Percentiles rank a stretch among this genome's conserved stretches.
Evolutionary conservation across 129 eudicot species (phyloP).

Genomic region (Flaveria brownii): DNA sequence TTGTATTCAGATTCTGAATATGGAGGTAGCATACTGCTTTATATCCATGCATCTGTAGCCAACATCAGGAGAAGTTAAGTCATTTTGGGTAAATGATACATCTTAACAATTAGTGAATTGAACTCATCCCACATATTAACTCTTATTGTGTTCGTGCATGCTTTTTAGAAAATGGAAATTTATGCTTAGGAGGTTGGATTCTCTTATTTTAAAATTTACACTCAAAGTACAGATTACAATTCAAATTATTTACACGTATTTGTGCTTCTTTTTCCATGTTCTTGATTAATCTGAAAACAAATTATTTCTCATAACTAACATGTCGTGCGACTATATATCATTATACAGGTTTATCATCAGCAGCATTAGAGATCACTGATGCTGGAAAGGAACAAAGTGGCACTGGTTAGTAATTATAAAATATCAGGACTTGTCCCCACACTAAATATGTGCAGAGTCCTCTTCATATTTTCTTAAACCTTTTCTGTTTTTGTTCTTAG

Average conservation of each 20-base stretch:
- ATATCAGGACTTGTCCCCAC: constrained; percentile 3
- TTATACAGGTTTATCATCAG: constrained; percentile 69
- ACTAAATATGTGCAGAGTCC: background rate
- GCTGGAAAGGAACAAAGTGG: constrained; percentile 56
- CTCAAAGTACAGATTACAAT: background rate
- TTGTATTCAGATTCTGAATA: constrained; percentile 95
- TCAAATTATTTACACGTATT: background rate
- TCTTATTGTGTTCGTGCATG: background rate
- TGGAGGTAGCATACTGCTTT: constrained; percentile 56
- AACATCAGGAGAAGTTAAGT: background rate
- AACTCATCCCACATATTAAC: background rate
- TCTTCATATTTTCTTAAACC: background rate
- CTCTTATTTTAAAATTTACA: background rate
- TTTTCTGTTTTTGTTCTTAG: background rate
- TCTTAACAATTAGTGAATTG: background rate
- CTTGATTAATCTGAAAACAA: background rate
- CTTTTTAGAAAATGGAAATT: background rate
- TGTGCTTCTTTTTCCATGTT: background rate
- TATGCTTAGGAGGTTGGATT: constrained; percentile 4
- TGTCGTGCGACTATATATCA: background rate
- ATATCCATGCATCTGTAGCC: background rate
- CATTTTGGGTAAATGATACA: background rate
- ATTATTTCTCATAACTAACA: background rate
- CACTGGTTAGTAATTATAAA: constrained; percentile 44
- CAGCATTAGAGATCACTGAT: constrained; percentile 81